Conservation (phyloP, 257 asterid species). For the Ocimum tenuiflorum region DNA sequence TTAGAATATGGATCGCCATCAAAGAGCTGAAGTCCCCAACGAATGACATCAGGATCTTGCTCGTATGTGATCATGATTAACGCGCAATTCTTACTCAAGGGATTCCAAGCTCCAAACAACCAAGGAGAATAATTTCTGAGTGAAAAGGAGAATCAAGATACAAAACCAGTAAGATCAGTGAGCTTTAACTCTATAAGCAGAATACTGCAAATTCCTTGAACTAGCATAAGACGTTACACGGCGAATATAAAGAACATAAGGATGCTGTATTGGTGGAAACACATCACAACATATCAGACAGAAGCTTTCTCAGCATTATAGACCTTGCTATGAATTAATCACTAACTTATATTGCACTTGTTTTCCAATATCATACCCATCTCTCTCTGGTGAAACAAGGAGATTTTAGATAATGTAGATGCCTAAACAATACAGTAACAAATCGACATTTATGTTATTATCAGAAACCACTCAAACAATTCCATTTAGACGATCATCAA, state of each 20-base stretch:
- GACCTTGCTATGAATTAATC: not conserved
- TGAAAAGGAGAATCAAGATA: conserved; percentile 9
- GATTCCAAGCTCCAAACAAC: conserved; percentile 11
- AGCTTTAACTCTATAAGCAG: not conserved
- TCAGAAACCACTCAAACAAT: not conserved
- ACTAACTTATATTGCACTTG: not conserved
- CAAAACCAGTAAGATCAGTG: not conserved
- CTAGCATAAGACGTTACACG: not conserved
- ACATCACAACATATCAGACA: not conserved
- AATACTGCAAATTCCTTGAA: not conserved
- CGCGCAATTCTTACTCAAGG: conserved; percentile 3
- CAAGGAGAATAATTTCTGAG: conserved; percentile 23
- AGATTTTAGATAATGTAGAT: not conserved
- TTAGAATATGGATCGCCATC: conserved; percentile 84
- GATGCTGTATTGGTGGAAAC: not conserved
- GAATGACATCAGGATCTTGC: conserved; percentile 88
- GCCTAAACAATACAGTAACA: not conserved
- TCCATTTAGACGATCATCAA: conserved; percentile 7
- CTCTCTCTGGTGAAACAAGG: not conserved
- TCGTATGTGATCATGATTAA: conserved; percentile 62
- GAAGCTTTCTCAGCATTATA: not conserved
- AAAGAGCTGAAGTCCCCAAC: conserved; percentile 92
- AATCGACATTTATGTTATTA: not conserved
- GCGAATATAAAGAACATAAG: not conserved
- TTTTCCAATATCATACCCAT: not conserved